Percentiles rank a stretch among this genome's conserved stretches.
These are phyloP conservation scores for Perkinsus olseni DNA, from an alignment of 169 alveolate genomes.

Conservation along the genomic window DNA sequence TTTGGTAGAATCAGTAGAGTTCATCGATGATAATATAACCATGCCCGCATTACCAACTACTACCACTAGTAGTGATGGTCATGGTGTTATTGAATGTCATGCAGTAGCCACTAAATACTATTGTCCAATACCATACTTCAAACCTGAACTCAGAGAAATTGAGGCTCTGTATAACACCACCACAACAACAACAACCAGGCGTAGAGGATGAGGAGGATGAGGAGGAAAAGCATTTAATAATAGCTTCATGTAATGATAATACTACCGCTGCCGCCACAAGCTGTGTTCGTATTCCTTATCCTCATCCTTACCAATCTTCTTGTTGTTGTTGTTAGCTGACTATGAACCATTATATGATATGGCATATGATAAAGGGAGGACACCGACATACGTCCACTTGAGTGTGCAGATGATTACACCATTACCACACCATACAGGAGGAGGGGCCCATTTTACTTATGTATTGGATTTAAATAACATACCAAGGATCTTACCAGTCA, in stretches of 20 bases:
- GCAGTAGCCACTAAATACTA: not conserved
- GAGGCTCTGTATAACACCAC: not conserved
- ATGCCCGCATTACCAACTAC: not conserved
- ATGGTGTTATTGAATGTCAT: not conserved
- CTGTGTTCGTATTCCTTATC: no score
- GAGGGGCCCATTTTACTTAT: not conserved
- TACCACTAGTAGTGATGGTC: not conserved
- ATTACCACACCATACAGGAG: no score
- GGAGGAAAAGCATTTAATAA: not conserved
- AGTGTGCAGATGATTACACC: not conserved
- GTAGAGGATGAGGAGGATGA: not conserved
- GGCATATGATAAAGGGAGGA: not conserved
- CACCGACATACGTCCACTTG: not conserved
- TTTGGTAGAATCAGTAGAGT: not conserved
- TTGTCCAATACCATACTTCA: not conserved
- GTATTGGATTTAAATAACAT: not conserved
- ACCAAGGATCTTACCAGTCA: not conserved
- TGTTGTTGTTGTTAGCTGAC: not conserved
- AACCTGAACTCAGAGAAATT: not conserved
- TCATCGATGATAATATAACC: not conserved
- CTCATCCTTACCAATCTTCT: not conserved
- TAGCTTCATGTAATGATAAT: not conserved
- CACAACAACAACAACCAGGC: not conserved
- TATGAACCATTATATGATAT: not conserved
- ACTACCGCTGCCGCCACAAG: no score